Evolutionary conservation across 139 green algal species (phyloP).

Genomic region (Tetraselmis striata): DNA sequence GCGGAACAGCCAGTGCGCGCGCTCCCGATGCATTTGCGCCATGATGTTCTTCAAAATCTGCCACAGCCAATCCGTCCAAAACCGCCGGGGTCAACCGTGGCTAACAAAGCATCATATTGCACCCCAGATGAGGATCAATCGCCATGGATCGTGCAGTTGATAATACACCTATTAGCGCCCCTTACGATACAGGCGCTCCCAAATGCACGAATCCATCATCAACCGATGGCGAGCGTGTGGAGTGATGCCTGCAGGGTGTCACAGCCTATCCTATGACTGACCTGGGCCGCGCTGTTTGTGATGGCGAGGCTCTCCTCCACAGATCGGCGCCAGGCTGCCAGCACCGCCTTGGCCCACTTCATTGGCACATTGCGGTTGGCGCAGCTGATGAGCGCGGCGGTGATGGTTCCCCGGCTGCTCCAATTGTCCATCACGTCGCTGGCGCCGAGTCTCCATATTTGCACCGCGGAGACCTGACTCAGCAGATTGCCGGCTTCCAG

Average conservation of each 20-base stretch:
- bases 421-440: background rate
- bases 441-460: background rate
- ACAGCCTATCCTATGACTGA: too few species aligned
- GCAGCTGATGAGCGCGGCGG: background rate
- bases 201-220: too few species aligned
- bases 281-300: background rate
- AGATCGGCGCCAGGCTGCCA: background rate
- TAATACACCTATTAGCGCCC: too few species aligned
- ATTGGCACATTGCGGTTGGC: background rate
- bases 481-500: background rate
- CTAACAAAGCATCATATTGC: too few species aligned
- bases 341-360: background rate
- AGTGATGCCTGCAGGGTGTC: too few species aligned
- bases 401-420: background rate
- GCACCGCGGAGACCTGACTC: background rate
- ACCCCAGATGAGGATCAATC: too few species aligned
- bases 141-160: too few species aligned
- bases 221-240: too few species aligned
- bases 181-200: too few species aligned
- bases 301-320: background rate
- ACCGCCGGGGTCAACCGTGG: too few species aligned
- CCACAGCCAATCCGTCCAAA: too few species aligned
- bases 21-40: background rate
- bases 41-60: background rate
- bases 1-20: background rate